Percentiles rank a stretch among this genome's conserved stretches.
Evolutionary conservation across 306 rosid genomes (phyloP).

Genomic region (Crotalaria pallida): DNA sequence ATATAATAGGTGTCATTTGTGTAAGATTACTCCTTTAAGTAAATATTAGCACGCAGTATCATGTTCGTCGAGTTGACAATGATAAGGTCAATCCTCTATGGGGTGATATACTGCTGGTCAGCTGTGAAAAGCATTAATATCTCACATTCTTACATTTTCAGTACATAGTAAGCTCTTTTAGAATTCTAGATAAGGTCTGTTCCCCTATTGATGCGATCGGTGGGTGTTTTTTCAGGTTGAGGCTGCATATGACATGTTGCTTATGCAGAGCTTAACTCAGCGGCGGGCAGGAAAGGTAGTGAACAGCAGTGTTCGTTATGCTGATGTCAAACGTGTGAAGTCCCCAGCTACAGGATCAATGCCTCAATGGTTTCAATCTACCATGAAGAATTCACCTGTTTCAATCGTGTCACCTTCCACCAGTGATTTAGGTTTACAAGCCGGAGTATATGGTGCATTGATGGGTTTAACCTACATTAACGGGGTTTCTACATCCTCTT

Average conservation of each 20-base stretch:
- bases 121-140: background rate
- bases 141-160: background rate
- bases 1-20: background rate
- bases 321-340: conserved; percentile 84
- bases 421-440: conserved; percentile 78
- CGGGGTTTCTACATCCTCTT: conserved; percentile 53
- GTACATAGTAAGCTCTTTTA: background rate
- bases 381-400: conserved; percentile 57
- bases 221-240: conserved; percentile 53
- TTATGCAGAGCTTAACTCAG: conserved; percentile 88
- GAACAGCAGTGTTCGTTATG: conserved; percentile 70
- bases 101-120: background rate
- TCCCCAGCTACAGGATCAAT: conserved; percentile 47
- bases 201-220: conserved; percentile 2
- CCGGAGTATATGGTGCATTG: conserved; percentile 91
- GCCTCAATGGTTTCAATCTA: conserved; percentile 77
- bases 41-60: background rate
- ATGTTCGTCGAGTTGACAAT: background rate
- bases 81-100: background rate
- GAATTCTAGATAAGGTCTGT: background rate
- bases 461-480: conserved; percentile 74
- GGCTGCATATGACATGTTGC: conserved; percentile 98
- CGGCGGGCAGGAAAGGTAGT: conserved; percentile 89
- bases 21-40: background rate
- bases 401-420: conserved; percentile 73